Base-by-base conservation (phyloP, 495 filamentous ascomycete species). In the Aeminium ludgeri region DNA sequence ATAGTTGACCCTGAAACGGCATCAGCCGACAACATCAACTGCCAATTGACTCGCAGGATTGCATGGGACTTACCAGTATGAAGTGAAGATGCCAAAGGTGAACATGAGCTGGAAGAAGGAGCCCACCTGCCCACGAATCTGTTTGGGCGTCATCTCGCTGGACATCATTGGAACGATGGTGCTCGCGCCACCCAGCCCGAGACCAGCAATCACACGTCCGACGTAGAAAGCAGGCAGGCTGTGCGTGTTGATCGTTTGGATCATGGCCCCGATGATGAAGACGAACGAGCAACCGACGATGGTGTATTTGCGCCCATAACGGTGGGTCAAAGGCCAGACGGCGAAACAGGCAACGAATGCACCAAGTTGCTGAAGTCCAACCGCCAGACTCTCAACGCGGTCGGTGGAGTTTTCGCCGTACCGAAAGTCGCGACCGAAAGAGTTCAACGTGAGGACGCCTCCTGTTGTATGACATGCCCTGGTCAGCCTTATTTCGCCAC, bases 221-320 rank as follows among this genome's bases (percentile, higher is more conserved):
- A 47, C 30, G 34, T 52, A 55, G 35, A 61, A 45, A 34, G 49
- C 51, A 12, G 46, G 31, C 1, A 49, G 34, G 23, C 41, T 47
- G 15, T 50, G 52, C 1, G 55, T 56, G 33, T 54, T 53, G 41
- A 55, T 55, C 6, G 58, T 61, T 37, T 61, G 51, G 23, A 55
- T 48, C 12, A 54, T 30, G 18, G 49, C 41, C 20, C 52, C 52
- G 20, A 55, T 18, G 27, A 44, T 39, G 48, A 55, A 55, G 19
- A 52, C 52, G 31, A 44, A 17, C 13, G 45, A 41, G 19, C 46
- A 48, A 16, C 38, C 20, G 1, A 53, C 51, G 19, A 54, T 50
- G 36, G 51, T 36, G 33, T 30, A 44, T 33, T 44, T 51, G 20
- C 51, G 47, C 28, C 51, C 51, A 20, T 38, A 38, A 3, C 30